Conservation (phyloP, 202 grass and related monocot species). For the Musa balbisiana region DNA sequence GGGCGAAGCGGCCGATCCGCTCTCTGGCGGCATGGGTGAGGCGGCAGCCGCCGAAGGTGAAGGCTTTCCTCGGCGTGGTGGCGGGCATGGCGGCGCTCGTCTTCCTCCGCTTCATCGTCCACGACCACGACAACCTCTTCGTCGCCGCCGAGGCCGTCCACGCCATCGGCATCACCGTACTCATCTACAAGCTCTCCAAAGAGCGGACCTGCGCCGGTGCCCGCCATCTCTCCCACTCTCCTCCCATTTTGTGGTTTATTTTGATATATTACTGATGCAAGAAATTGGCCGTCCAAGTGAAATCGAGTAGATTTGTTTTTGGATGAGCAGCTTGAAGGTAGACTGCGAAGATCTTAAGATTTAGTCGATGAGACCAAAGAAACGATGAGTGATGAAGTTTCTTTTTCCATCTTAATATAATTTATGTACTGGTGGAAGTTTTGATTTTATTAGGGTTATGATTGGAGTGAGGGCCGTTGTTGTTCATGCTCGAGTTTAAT, state of each 20-base stretch:
- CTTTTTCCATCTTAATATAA: too few species aligned
- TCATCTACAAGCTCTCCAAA: conserved; percentile 16
- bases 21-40: conserved; percentile 11
- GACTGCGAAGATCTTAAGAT: too few species aligned
- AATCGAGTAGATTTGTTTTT: too few species aligned
- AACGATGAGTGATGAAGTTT: too few species aligned
- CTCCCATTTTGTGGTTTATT: background rate
- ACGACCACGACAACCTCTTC: conserved; percentile 19
- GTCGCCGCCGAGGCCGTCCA: conserved; percentile 17
- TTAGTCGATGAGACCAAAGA: too few species aligned
- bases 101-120: conserved; percentile 13
- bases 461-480: too few species aligned
- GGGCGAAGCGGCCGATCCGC: background rate
- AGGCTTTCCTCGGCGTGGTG: conserved; percentile 15
- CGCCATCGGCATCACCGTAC: conserved; percentile 13
- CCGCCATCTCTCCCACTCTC: background rate
- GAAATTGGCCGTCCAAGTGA: background rate
- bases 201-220: conserved; percentile 10
- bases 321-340: too few species aligned
- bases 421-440: too few species aligned
- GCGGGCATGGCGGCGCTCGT: conserved; percentile 14
- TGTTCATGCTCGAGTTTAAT: too few species aligned
- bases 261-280: background rate
- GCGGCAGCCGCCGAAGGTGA: conserved; percentile 17
- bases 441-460: too few species aligned